These are phyloP conservation scores for Lactifluus pinguis DNA, from an alignment of 768 basidiomycete genomes.

Conservation along the genomic window DNA sequence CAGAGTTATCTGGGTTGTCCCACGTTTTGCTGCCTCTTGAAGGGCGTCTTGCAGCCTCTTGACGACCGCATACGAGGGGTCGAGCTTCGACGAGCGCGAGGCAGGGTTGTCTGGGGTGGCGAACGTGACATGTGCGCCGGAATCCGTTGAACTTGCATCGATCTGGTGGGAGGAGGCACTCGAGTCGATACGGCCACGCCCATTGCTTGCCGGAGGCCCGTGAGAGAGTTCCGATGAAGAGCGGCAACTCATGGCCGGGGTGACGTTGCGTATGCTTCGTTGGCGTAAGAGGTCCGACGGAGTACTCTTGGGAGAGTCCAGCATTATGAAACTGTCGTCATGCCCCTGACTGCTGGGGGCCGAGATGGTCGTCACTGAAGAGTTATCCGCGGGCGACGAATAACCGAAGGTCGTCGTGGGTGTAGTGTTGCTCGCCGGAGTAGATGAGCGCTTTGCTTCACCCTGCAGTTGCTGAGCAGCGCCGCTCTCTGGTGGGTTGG, in stretches of 20 bases:
- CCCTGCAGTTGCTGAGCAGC: background rate
- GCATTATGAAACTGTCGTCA: background rate
- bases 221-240: conserved; percentile 28
- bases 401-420: conserved; percentile 12
- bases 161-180: conserved; percentile 22
- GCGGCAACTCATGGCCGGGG: conserved; percentile 12
- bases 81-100: conserved; percentile 26
- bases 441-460: conserved; percentile 14
- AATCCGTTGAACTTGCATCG: conserved; percentile 11
- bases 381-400: conserved; percentile 15
- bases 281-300: background rate
- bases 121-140: conserved; percentile 34
- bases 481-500: conserved; percentile 1
- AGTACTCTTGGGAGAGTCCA: background rate
- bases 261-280: background rate
- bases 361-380: conserved; percentile 20
- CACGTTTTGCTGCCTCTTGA: conserved; percentile 48
- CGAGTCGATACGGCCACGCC: conserved; percentile 24
- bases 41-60: conserved; percentile 53
- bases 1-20: conserved; percentile 52
- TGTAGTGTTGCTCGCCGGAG: conserved; percentile 23
- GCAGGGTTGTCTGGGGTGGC: conserved; percentile 33
- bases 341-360: conserved; percentile 14
- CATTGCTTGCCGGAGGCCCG: conserved; percentile 15
- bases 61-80: conserved; percentile 38